phyloP scores from a whole-genome alignment of 139 green algal genomes.

The Monoraphidium neglectum region DNA sequence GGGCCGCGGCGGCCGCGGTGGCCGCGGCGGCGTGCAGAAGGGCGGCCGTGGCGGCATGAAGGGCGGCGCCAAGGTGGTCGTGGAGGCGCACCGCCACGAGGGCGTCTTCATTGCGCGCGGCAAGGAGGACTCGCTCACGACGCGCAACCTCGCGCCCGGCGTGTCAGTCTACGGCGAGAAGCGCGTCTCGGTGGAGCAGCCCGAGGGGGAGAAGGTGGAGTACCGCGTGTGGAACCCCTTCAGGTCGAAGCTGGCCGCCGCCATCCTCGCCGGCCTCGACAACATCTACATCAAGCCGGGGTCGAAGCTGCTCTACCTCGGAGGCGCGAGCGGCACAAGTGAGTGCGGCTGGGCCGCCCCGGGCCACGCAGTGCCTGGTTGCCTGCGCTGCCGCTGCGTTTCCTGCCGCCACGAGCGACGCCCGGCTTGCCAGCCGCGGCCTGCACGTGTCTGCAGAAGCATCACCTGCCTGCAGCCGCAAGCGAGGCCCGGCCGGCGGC shows the following conservation, averaged over 20 bases:
- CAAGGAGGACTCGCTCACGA: constrained; percentile 98
- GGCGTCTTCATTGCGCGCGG: constrained; percentile 98
- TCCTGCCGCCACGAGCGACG: no score
- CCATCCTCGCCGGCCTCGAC: constrained; percentile 97
- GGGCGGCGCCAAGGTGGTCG: constrained; percentile 84
- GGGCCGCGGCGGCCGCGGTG: constrained; percentile 11
- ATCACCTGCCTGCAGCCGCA: no score
- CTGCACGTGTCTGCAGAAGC: no score
- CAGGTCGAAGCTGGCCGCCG: constrained; percentile 97
- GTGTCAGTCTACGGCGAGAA: constrained; percentile 99
- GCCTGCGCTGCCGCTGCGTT: no score
- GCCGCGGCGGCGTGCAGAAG: constrained; percentile 34
- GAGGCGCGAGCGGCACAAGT: constrained; percentile 80
- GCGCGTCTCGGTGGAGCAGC: constrained; percentile 88
- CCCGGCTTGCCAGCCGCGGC: no score
- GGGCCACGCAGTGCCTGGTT: no score
- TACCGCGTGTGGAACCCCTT: constrained; percentile 99
- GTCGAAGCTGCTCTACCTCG: constrained; percentile 96
- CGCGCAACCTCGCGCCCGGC: constrained; percentile 95
- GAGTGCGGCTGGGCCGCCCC: no score
- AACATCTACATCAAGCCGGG: constrained; percentile 98
- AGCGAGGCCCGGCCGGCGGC: no score
- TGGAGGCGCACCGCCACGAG: constrained; percentile 95
- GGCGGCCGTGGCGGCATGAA: constrained; percentile 83
- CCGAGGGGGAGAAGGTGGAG: constrained; percentile 86